Evolutionary conservation across 108 stramenopile genomes (phyloP), one percentile per base, ranked within the genome.

Genomic region (Phaeodactylum tricornutum): DNA sequence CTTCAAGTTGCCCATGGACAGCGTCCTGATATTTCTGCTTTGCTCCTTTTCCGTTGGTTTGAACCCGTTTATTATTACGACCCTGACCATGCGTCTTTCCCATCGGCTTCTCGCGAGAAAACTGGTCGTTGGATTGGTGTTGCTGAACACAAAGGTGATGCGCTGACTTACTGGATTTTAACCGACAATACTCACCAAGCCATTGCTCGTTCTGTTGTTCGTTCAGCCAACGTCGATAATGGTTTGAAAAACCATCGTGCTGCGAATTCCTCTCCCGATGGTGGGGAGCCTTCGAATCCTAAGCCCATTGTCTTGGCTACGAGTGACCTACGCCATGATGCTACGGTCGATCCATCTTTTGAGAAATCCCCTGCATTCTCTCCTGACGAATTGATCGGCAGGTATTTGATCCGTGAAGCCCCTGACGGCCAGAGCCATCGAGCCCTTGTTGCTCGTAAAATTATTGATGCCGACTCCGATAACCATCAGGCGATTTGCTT

Each of bases 101-200:
- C 38, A 40, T 40, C 38, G 4, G 5, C 17, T 3, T 40, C 38
- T 5, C 38, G 38, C 7, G 38, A 45, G 28, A n/a, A 26, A 3
- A 3, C 3, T 2, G 66, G 59, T 27, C 19, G 39, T 3, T 55
- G 53, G 21, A 59, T 59, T 19, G 64, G 64, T 29, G 25, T 69
- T 23, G 19, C 69, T 6, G 50, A 64, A 27, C 22, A 55, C 38
- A 60, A 59, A 9, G 68, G 68, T 14, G 45, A 69, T 29, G 27
- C 24, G 3, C 45, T 68, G 56, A 62, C 61, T 0, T 62, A 47
- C 26, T 28, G 40, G 23, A 52, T 68, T 8, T 30, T 57, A 0
- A 52, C 38, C 16, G 34, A 39, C 9, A 47, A 24, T 3, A 14
- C 42, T 14, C 31, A 33, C 1, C 3, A 22, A 26, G 24, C 62